phyloP scores from a whole-genome alignment of 441 rosid genomes.

The Populus hybrid region DNA sequence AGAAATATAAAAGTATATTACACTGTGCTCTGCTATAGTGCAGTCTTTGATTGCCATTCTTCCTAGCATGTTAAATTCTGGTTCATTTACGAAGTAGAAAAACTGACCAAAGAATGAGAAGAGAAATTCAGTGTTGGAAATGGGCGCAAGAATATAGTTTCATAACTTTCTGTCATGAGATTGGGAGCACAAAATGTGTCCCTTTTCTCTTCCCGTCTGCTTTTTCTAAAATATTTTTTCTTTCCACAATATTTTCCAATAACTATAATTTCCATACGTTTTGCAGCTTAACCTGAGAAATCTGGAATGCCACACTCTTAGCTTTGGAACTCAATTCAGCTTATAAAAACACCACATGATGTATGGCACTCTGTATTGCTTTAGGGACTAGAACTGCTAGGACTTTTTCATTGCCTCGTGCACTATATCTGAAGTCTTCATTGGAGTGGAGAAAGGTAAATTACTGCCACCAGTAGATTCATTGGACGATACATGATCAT shows the following conservation, averaged over 20 bases:
- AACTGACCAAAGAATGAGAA: background rate
- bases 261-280: background rate
- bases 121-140: background rate
- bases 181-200: background rate
- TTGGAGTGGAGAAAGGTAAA: background rate
- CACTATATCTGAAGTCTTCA: background rate
- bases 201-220: background rate
- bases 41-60: background rate
- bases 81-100: background rate
- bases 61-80: background rate
- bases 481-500: background rate
- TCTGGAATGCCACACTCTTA: conserved; percentile 75
- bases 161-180: background rate
- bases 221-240: background rate
- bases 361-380: background rate
- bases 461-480: background rate
- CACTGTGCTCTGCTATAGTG: background rate
- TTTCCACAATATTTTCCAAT: background rate
- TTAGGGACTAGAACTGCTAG: background rate
- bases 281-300: conserved; percentile 72
- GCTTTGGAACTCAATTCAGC: conserved; percentile 54
- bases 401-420: background rate
- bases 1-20: background rate
- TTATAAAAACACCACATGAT: conserved; percentile 24
- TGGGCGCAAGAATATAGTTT: background rate